These are phyloP conservation scores for Alternaria angustiovoidea DNA, from an alignment of 2,329 filamentous ascomycete genomes.

Conservation along the genomic window DNA sequence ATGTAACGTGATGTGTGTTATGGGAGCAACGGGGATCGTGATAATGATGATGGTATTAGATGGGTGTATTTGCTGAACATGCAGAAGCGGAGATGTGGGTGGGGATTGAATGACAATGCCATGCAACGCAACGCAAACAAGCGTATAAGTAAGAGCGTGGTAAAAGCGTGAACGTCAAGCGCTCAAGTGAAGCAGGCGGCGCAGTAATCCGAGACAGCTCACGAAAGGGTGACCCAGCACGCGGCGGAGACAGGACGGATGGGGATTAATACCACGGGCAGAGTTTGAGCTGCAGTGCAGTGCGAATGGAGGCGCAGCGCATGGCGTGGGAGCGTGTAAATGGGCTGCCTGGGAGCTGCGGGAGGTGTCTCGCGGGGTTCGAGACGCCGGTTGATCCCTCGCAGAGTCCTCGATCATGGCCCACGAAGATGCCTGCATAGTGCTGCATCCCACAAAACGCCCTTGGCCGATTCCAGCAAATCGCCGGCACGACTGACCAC, in stretches of 20 bases:
- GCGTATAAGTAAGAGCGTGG: constrained; percentile 29
- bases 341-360: constrained; percentile 25
- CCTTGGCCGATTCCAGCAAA: constrained; percentile 28
- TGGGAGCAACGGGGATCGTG: constrained; percentile 2
- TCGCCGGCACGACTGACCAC: constrained; percentile 24
- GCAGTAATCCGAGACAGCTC: constrained; percentile 34
- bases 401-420: constrained; percentile 29
- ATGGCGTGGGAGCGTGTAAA: constrained; percentile 28
- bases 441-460: constrained; percentile 19
- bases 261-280: constrained; percentile 29
- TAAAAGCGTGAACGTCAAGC: constrained; percentile 18
- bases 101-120: constrained; percentile 23
- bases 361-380: constrained; percentile 15
- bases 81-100: constrained; percentile 14
- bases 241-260: constrained; percentile 29
- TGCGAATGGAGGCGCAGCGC: constrained; percentile 35
- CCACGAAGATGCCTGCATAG: constrained; percentile 30
- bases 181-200: constrained; percentile 30
- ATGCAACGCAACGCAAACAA: constrained; percentile 23
- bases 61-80: constrained; percentile 5
- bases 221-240: constrained; percentile 40
- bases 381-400: constrained; percentile 22
- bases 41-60: constrained; percentile 17
- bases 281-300: constrained; percentile 19
- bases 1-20: constrained; percentile 15